Percentiles rank a stretch among this genome's conserved stretches.
These are phyloP conservation scores for Sporisorium graminicola DNA, from an alignment of 1,284 basidiomycete species.

Conservation along the genomic window DNA sequence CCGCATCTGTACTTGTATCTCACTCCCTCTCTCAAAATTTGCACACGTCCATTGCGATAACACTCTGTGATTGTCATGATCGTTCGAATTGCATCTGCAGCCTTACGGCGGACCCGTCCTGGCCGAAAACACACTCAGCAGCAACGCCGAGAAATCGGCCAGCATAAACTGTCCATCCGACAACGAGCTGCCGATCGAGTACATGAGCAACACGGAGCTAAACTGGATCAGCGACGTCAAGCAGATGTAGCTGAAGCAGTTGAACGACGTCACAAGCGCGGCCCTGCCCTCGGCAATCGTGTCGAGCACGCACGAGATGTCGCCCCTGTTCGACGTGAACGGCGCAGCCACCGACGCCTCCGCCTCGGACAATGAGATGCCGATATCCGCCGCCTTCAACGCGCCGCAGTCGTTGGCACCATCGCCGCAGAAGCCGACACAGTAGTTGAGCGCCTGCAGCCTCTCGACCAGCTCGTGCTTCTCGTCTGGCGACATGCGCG, in stretches of 20 bases:
- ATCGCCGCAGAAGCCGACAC: conserved; percentile 97
- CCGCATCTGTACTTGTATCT: conserved; percentile 8
- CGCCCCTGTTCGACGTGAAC: conserved; percentile 92
- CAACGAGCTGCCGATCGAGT: conserved; percentile 94
- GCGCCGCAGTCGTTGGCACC: conserved; percentile 99
- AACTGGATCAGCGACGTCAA: conserved; percentile 74
- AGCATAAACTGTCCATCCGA: conserved; percentile 93
- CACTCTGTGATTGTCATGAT: background rate
- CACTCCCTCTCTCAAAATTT: background rate
- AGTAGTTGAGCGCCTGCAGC: conserved; percentile 91
- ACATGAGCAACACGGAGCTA: conserved; percentile 85
- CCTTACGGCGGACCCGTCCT: conserved; percentile 39
- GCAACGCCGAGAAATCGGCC: conserved; percentile 36
- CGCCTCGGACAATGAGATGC: conserved; percentile 94
- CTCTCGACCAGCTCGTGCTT: conserved; percentile 98
- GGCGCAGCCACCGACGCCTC: conserved; percentile 99
- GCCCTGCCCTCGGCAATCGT: conserved; percentile 91
- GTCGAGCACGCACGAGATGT: conserved; percentile 95
- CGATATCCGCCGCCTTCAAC: conserved; percentile 97
- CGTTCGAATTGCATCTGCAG: background rate
- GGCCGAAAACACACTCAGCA: conserved; percentile 32
- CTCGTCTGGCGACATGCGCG: conserved; percentile 99
- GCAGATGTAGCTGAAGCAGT: conserved; percentile 95
- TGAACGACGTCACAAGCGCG: conserved; percentile 96
- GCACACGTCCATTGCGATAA: conserved; percentile 1